Conservation (phyloP, 2,329 filamentous ascomycete genomes). For the Penicillium corylophilum region DNA sequence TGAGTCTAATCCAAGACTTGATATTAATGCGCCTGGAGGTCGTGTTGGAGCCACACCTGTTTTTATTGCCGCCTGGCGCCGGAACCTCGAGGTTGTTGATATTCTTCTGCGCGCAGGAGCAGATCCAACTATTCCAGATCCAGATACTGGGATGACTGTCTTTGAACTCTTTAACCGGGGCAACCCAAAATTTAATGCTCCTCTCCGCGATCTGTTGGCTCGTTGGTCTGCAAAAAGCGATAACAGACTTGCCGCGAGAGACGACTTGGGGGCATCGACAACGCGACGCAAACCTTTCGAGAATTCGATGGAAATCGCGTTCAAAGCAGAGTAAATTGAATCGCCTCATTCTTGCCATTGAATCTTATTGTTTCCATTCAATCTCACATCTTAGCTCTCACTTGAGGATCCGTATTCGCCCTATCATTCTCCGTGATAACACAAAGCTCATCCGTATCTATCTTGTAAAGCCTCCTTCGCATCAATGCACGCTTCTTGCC, state of each 20-base stretch:
- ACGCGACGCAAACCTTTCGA: too few relatives aligned
- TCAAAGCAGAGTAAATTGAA: too few relatives aligned
- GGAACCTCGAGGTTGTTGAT: constrained; percentile 15
- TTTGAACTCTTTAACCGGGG: constrained; percentile 1
- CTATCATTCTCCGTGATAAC: too few relatives aligned
- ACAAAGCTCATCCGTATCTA: too few relatives aligned
- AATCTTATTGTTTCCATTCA: too few relatives aligned
- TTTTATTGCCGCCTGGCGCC: constrained; percentile 15
- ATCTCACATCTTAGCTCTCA: too few relatives aligned
- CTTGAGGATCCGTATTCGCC: too few relatives aligned
- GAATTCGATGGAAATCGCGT: too few relatives aligned
- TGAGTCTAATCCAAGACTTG: constrained; percentile 12
- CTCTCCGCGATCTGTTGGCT: constrained; percentile 9
- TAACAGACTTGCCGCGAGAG: too few relatives aligned
- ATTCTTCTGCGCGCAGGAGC: constrained; percentile 21
- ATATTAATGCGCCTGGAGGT: constrained; percentile 20
- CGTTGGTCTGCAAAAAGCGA: constrained; percentile 1
- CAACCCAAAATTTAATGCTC: neutral
- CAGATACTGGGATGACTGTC: constrained; percentile 8
- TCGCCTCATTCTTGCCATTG: neutral
- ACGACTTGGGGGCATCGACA: too few relatives aligned
- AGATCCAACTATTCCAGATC: constrained; percentile 18
- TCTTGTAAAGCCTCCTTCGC: too few relatives aligned
- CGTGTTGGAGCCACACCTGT: constrained; percentile 17
- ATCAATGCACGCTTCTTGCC: too few relatives aligned